Percentiles rank a stretch among this genome's conserved stretches.
These are phyloP conservation scores for Chernovozyma aurita DNA, from an alignment of 1,139 yeast genomes.

Conservation along the genomic window DNA sequence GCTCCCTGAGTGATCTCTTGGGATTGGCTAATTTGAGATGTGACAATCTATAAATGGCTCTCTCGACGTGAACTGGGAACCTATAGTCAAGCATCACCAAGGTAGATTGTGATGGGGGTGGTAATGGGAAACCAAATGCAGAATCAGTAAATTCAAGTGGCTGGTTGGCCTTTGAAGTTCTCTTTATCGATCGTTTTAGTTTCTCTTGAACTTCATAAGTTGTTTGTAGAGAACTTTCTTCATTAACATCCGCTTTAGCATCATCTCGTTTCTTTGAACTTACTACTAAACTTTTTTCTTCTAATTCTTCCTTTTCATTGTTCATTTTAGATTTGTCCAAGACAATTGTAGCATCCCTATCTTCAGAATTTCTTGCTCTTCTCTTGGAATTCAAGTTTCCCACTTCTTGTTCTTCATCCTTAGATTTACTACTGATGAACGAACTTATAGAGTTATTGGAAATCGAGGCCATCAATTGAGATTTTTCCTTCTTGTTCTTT, in stretches of 20 bases:
- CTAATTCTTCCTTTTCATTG: constrained; percentile 7
- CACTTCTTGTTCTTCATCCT: constrained; percentile 6
- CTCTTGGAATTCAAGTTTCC: not conserved
- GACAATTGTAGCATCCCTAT: too few species aligned
- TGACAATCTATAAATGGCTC: constrained; percentile 89
- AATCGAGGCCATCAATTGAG: not conserved
- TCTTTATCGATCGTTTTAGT: constrained; percentile 38
- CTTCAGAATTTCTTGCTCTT: constrained; percentile 5
- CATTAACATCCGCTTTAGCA: not conserved
- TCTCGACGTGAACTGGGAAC: constrained; percentile 90
- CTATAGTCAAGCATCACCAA: constrained; percentile 77
- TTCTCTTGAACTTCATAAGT: constrained; percentile 45
- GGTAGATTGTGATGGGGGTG: constrained; percentile 72
- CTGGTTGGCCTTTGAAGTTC: constrained; percentile 53
- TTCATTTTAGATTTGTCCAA: not conserved
- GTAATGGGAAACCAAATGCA: constrained; percentile 82
- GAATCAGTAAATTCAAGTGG: constrained; percentile 77
- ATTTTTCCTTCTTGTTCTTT: constrained; percentile 1
- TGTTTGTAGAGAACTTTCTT: constrained; percentile 19
- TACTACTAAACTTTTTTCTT: constrained; percentile 4
- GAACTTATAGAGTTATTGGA: constrained; percentile 5
- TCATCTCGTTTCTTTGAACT: constrained; percentile 3
- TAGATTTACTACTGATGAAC: constrained; percentile 2
- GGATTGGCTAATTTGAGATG: constrained; percentile 94
- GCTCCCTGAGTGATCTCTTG: constrained; percentile 84